Conservation (phyloP, 1,139 yeast species). For the Scheffersomyces segobiensis region DNA sequence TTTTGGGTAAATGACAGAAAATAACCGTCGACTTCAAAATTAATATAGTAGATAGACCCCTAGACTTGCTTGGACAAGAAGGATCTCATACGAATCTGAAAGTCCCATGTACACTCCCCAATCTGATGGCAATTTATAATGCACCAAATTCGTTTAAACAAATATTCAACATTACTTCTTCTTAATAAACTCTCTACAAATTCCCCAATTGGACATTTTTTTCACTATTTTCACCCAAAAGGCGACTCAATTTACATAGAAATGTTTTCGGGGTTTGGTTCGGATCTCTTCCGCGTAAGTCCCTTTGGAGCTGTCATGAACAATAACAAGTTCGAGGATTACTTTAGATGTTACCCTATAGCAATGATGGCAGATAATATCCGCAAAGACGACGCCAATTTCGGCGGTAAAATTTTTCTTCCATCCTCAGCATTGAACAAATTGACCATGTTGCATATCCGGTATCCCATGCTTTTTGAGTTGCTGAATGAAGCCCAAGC, state of each 20-base stretch:
- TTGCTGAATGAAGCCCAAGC: conserved; percentile 65
- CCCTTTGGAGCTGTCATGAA: conserved; percentile 31
- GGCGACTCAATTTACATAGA: conserved; percentile 9
- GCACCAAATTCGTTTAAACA: neutral
- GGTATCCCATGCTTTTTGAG: conserved; percentile 95
- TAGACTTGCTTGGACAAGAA: neutral
- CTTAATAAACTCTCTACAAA: neutral
- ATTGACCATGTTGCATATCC: conserved; percentile 78
- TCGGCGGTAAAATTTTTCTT: conserved; percentile 93
- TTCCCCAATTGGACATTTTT: neutral
- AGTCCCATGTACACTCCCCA: neutral
- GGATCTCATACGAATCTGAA: neutral
- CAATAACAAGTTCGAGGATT: conserved; percentile 61
- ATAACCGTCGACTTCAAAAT: neutral
- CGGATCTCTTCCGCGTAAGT: conserved; percentile 39
- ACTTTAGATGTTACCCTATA: conserved; percentile 88
- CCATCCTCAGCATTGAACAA: conserved; percentile 93
- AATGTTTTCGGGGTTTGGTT: conserved; percentile 51
- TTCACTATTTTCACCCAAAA: neutral
- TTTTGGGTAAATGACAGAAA: neutral
- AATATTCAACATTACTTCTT: neutral
- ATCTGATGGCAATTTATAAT: neutral
- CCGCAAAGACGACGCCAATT: conserved; percentile 80
- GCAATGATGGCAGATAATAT: conserved; percentile 85
- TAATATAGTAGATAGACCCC: neutral